phyloP scores from a whole-genome alignment of 352 stramenopile genomes.

The Globisporangium paroecandrum region DNA sequence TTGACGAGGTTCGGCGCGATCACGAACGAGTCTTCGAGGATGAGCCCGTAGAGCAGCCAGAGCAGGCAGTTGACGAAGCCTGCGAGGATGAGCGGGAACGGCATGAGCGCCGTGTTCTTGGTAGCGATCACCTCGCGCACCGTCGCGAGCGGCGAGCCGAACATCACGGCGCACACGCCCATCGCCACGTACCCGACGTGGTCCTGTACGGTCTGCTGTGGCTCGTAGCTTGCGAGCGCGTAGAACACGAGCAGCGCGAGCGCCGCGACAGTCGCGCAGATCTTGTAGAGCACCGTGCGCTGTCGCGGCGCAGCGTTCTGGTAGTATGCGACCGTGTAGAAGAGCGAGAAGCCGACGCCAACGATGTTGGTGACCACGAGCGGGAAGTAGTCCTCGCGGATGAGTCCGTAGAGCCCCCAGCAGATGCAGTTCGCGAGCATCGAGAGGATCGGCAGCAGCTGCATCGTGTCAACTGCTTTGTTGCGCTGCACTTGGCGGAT shows the following conservation, averaged over 20 bases:
- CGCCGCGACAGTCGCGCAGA: constrained; percentile 19
- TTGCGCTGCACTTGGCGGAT: constrained; percentile 34
- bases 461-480: constrained; percentile 16
- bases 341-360: constrained; percentile 35
- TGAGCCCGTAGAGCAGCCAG: constrained; percentile 53
- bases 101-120: constrained; percentile 37
- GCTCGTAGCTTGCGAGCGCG: constrained; percentile 28
- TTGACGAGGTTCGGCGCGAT: constrained; percentile 62
- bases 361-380: constrained; percentile 49
- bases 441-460: constrained; percentile 43
- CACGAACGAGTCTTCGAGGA: constrained; percentile 51
- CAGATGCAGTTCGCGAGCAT: constrained; percentile 61
- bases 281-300: constrained; percentile 23
- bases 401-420: constrained; percentile 52
- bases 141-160: constrained; percentile 50
- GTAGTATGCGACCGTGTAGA: constrained; percentile 54
- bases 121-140: constrained; percentile 48
- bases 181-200: constrained; percentile 57
- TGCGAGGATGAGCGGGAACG: constrained; percentile 46
- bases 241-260: constrained; percentile 35
- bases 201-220: constrained; percentile 26
- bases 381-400: constrained; percentile 50
- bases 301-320: constrained; percentile 8
- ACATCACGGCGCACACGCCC: constrained; percentile 54
- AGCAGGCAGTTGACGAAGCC: constrained; percentile 45